Evolutionary conservation across 2,329 filamentous ascomycete species (phyloP), one percentile per base, ranked within the genome.

Genomic region (Endocalyx cinctus): DNA sequence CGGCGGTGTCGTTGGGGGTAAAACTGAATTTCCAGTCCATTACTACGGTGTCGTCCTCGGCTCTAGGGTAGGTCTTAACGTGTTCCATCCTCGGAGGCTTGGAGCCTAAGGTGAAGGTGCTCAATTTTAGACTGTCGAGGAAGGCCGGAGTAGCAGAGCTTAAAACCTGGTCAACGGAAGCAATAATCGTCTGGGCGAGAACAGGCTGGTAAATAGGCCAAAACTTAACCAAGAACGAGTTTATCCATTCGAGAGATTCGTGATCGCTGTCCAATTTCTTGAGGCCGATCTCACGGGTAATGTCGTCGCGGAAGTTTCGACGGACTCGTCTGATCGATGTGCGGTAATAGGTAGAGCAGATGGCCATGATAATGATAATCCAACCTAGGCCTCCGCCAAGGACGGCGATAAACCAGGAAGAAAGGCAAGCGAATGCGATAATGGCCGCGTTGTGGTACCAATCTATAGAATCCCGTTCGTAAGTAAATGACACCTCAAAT

Each of bases 1-100:
- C 92, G 46, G 85, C 81, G 3, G 78, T 85, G 60, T 98, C 94
- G 47, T 92, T 97, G 20, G 92, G 92, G 0, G 87, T 97, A 66
- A 98, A 98, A 71, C 90, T 97, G 63, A 98, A 98, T 54, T 94
- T 95, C 92, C 92, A 98, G 59, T 98, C 92, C 92, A 98, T 98
- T 53, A 97, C 77, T 26, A 98, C 87, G 38, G 89, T 82, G 55
- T 98, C 92, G 43, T 96, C 89, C 48, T 96, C 87, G 2, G 86
- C 87, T 61, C 92, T 94, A 37, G 90, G 90, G 51, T 98, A 96
- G 0, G 92, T 95, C 70, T 95, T 97, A 61, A 98, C 92, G 54
- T 97, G 89, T 63, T 98, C 92, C 70, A 98, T 77, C 18, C 92
- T 81, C 5, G 94, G 94, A 17, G 92, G 90, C 64, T 98, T 98